Conservation (phyloP, 371 early-diverging fungal genomes). For the Dichotomocladium elegans region DNA sequence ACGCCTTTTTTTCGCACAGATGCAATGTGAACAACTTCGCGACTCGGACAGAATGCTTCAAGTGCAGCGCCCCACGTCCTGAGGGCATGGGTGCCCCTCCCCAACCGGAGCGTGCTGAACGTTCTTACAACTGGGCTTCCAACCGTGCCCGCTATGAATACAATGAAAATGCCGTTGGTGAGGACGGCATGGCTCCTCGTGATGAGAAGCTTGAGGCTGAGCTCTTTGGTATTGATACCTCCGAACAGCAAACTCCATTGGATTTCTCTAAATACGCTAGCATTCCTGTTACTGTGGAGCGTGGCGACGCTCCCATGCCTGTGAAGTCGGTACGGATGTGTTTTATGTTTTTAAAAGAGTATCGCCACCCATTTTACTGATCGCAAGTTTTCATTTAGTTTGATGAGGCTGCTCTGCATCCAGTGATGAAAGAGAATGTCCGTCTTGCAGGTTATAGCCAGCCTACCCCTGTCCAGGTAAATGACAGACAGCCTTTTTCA, state of each 20-base stretch:
- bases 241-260: conserved; percentile 45
- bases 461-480: conserved; percentile 73
- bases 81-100: conserved; percentile 12
- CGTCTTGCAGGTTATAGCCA: conserved; percentile 49
- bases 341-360: not conserved
- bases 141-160: conserved; percentile 51
- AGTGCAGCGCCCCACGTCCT: conserved; percentile 46
- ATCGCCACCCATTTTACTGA: not conserved
- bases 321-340: conserved; percentile 26
- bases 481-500: not conserved
- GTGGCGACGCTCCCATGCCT: conserved; percentile 36
- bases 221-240: conserved; percentile 36
- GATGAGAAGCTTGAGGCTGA: conserved; percentile 39
- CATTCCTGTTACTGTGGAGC: conserved; percentile 44
- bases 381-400: conserved; percentile 30
- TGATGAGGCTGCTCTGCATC: conserved; percentile 39
- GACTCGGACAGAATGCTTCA: conserved; percentile 60
- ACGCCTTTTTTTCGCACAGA: conserved; percentile 21
- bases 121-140: conserved; percentile 50
- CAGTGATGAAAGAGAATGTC: conserved; percentile 53
- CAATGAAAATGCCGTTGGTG: conserved; percentile 38
- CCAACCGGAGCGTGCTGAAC: conserved; percentile 21
- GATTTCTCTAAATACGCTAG: conserved; percentile 52
- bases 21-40: conserved; percentile 69
- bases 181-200: conserved; percentile 32